Percentiles rank a stretch among this genome's conserved stretches.
These are phyloP conservation scores for Hypericum perforatum DNA, from an alignment of 345 rosid genomes.

Conservation along the genomic window DNA sequence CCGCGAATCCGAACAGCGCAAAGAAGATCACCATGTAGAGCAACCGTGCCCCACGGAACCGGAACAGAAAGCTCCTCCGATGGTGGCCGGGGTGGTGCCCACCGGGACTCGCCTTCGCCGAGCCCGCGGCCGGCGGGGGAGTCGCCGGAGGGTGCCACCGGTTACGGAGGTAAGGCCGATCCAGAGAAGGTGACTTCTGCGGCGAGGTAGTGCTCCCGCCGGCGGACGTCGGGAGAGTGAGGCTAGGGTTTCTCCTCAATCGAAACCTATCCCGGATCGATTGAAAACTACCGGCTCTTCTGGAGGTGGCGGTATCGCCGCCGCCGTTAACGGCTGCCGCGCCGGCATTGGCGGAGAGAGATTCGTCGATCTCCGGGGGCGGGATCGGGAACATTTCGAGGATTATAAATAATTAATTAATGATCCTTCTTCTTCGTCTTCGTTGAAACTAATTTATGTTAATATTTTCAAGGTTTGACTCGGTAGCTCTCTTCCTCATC, in stretches of 20 bases:
- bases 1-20: conserved; percentile 56
- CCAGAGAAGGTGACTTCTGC: conserved; percentile 20
- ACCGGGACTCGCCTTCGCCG: conserved; percentile 6
- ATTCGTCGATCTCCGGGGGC: conserved; percentile 1
- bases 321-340: conserved; percentile 10
- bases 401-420: neutral
- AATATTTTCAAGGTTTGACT: neutral
- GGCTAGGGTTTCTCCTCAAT: conserved; percentile 44
- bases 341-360: neutral
- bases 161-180: conserved; percentile 35
- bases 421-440: neutral
- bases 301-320: conserved; percentile 10
- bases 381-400: neutral
- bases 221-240: neutral
- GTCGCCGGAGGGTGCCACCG: conserved; percentile 18
- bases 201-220: conserved; percentile 22
- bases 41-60: conserved; percentile 53
- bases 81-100: conserved; percentile 3
- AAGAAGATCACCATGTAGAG: conserved; percentile 47
- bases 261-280: conserved; percentile 63
- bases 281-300: conserved; percentile 21
- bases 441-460: too few species aligned
- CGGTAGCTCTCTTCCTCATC: neutral
- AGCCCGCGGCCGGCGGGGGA: too few species aligned
- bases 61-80: conserved; percentile 54